Conservation (phyloP, 257 asterid species). For the Nicotiana otophora region DNA sequence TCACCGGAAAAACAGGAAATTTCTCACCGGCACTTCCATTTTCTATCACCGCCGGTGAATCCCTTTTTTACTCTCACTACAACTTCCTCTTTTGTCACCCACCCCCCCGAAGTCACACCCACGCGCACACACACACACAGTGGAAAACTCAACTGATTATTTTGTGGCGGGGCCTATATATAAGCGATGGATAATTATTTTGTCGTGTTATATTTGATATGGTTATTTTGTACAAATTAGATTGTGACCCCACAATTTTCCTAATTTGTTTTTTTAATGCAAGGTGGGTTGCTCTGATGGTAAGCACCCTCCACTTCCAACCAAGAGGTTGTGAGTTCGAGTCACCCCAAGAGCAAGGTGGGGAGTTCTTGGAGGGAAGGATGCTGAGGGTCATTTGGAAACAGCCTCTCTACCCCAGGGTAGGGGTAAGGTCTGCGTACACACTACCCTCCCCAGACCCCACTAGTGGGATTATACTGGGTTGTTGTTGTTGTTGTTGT, state of each 20-base stretch:
- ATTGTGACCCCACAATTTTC: not conserved
- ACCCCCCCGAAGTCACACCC: not conserved
- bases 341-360: no score
- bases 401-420: no score
- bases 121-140: conserved; percentile 3
- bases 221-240: not conserved
- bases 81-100: conserved; percentile 16
- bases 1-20: conserved; percentile 11
- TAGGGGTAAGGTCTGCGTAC: no score
- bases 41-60: not conserved
- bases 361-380: no score
- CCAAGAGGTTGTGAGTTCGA: no score
- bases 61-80: conserved; percentile 9
- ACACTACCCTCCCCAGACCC: no score
- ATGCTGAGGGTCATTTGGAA: no score
- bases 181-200: conserved; percentile 1
- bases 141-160: not conserved
- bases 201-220: not conserved
- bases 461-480: no score
- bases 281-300: no score
- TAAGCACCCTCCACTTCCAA: no score
- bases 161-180: conserved; percentile 10
- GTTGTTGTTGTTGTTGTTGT: no score
- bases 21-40: conserved; percentile 16
- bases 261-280: not conserved